Evolutionary conservation across 2,329 filamentous ascomycete species (phyloP), one percentile per base, ranked within the genome.

Genomic region (Uncinocarpus reesii): DNA sequence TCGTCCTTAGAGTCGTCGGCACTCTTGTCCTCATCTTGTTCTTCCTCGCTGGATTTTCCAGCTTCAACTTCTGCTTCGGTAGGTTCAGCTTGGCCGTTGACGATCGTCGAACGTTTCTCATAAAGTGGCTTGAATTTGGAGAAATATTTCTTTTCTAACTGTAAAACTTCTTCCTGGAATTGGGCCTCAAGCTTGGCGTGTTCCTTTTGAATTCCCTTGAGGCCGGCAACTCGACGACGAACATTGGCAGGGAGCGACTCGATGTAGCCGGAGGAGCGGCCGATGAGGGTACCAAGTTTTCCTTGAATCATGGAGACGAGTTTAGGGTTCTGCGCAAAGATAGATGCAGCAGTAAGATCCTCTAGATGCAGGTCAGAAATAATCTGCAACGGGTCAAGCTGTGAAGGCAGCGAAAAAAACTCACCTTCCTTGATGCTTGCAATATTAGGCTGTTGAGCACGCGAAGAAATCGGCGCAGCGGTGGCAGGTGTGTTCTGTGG

Each of bases 121-220:
- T 98, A 98, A 42, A 98, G 80, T 52, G 92, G 92, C 47, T 87
- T 94, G 73, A 95, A 98, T 73, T 96, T 96, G 72, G 86, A 86
- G 62, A 96, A 96, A 72, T 95, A 98, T 74, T 95, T 95, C 80
- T 98, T 98, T 78, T 98, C 92, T 23, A 98, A 80, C 70, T 95
- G 83, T 51, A 98, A 79, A 53, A 98, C 89, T 73, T 96, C 93
- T 70, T 96, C 89, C 69, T 98, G 93, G 71, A 98, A 96, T 71
- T 95, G 84, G 47, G 88, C 86, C 76, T 98, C 93, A 60, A 98
- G 83, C 74, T 96, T 95, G 53, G 90, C 86, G 74, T 98, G 92
- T 62, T 96, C 89, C 72, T 95, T 95, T 73, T 98, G 92, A 60
- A 98, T 88, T 58, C 90, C 93, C 75, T 96, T 95, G 54, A 98